A percentile compares a stretch with the other conserved stretches of the same genome.
phyloP scores from a whole-genome alignment of 768 basidiomycete species.

The Kondoa subrosea region DNA sequence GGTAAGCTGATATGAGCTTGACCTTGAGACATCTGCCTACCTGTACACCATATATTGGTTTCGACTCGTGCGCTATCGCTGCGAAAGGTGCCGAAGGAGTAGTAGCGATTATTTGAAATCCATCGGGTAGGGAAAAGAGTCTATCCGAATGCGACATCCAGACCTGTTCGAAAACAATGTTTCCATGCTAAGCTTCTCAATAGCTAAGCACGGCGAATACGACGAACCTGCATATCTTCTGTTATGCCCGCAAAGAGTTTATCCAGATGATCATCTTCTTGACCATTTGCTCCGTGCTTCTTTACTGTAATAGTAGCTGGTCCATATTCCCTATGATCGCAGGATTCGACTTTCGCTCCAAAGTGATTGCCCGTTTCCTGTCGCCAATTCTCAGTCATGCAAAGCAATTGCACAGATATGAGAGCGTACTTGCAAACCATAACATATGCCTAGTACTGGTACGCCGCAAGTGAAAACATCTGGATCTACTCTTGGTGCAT shows the following conservation, averaged over 20 bases:
- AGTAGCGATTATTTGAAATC: conserved; percentile 73
- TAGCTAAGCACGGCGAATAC: background rate
- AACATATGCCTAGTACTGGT: conserved; percentile 91
- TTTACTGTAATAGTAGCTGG: conserved; percentile 63
- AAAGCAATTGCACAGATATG: background rate
- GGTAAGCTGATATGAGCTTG: background rate
- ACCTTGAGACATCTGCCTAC: background rate
- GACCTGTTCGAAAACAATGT: conserved; percentile 45
- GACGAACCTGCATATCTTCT: conserved; percentile 64
- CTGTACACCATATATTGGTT: conserved; percentile 78
- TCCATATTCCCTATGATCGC: conserved; percentile 88
- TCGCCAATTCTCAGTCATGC: background rate
- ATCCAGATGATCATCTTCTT: conserved; percentile 35
- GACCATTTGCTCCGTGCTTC: conserved; percentile 32
- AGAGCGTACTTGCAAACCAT: conserved; percentile 68
- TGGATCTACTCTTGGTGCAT: conserved; percentile 84
- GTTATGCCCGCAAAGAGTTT: conserved; percentile 70
- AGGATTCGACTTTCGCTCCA: conserved; percentile 65
- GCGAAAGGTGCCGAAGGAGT: conserved; percentile 80
- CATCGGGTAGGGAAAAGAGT: conserved; percentile 56
- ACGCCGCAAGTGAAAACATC: conserved; percentile 71
- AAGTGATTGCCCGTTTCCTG: conserved; percentile 87
- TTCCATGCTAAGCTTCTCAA: background rate
- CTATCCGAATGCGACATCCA: conserved; percentile 99
- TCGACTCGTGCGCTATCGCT: conserved; percentile 75